Evolutionary conservation across 331 rosid genomes (phyloP).

Genomic region (Phaseolus coccineus): DNA sequence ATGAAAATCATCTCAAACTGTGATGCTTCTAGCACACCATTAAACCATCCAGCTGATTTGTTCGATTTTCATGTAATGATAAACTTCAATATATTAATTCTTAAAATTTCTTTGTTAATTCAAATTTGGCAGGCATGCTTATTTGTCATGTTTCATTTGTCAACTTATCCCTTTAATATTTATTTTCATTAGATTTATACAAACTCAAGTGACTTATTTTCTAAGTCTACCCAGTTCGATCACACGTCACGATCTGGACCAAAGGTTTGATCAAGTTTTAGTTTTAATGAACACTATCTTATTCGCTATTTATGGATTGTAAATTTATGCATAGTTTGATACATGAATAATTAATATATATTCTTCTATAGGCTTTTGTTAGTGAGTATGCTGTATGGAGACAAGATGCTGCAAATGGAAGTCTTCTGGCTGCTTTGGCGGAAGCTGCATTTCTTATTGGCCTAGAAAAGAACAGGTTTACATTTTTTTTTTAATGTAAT

Average conservation of each 20-base stretch:
- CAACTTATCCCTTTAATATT: neutral
- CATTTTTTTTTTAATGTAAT: neutral
- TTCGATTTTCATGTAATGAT: constrained; percentile 11
- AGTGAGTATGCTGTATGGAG: constrained; percentile 5
- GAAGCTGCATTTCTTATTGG: constrained; percentile 19
- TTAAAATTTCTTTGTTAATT: neutral
- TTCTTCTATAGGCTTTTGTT: constrained; percentile 1
- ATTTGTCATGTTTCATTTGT: neutral
- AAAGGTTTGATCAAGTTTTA: neutral
- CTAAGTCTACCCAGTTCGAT: neutral
- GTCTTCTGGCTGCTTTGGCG: neutral
- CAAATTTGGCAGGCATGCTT: neutral
- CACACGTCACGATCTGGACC: neutral
- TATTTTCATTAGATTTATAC: neutral
- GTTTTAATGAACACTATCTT: neutral
- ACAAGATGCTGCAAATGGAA: neutral
- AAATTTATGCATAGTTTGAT: neutral
- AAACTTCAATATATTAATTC: neutral
- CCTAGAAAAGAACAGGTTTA: neutral
- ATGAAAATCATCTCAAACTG: constrained; percentile 10
- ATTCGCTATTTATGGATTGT: neutral
- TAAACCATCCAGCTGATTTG: constrained; percentile 13
- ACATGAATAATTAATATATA: neutral
- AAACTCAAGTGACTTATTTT: neutral
- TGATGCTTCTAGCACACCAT: neutral